Evolutionary conservation across 2,329 filamentous ascomycete genomes (phyloP).

Genomic region (Trichoderma gracile): DNA sequence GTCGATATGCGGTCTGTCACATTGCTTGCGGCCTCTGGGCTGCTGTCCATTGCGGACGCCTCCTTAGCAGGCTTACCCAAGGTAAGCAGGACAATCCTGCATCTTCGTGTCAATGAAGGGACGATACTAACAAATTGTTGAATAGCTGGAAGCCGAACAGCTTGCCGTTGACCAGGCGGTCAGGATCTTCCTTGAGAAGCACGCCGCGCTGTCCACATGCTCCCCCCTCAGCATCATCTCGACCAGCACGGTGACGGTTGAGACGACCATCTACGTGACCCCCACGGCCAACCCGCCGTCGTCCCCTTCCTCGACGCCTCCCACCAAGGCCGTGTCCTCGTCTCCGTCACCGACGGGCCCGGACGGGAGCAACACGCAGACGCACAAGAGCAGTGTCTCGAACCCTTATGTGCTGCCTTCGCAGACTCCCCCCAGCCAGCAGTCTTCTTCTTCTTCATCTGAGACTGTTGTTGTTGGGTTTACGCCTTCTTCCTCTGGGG

Average conservation of each 20-base stretch:
- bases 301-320: neutral
- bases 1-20: conserved; percentile 33
- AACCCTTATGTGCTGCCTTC: neutral
- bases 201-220: neutral
- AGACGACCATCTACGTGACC: conserved; percentile 38
- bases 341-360: neutral
- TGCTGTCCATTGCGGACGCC: conserved; percentile 34
- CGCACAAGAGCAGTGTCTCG: neutral
- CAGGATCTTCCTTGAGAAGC: neutral
- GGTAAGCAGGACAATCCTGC: neutral
- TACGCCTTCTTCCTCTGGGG: neutral
- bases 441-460: neutral
- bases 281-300: neutral
- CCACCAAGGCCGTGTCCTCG: neutral
- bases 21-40: conserved; percentile 33
- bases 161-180: neutral
- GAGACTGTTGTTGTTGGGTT: no score
- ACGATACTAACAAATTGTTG: neutral
- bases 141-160: neutral
- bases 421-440: neutral
- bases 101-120: no score
- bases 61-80: conserved; percentile 30
- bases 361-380: neutral
- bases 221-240: conserved; percentile 1
- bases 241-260: conserved; percentile 36